These are phyloP conservation scores for Boechera retrofracta DNA, from an alignment of 345 rosid species.

Conservation along the genomic window DNA sequence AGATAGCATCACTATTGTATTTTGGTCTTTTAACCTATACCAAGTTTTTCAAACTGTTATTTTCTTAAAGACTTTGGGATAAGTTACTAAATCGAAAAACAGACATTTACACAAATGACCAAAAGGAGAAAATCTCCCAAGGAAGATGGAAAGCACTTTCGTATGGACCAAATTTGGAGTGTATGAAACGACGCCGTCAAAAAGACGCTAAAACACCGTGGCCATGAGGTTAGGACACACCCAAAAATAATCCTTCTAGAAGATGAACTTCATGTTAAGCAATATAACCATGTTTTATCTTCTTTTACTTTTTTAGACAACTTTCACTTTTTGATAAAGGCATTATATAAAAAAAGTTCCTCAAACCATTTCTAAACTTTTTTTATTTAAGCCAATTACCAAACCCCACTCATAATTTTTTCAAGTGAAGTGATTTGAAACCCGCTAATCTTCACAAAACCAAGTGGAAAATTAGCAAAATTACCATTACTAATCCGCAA, in stretches of 20 bases:
- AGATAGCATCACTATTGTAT: no score
- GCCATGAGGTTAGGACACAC: conserved; percentile 22
- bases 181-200: conserved; percentile 14
- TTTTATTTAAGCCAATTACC: background rate
- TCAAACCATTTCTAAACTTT: background rate
- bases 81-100: background rate
- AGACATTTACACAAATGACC: background rate
- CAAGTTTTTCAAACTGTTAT: no score
- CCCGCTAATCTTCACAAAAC: conserved; percentile 10
- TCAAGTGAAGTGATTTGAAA: background rate
- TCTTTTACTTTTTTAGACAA: no score
- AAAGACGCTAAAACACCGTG: background rate
- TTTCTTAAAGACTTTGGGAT: background rate
- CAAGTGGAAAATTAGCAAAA: conserved; percentile 5
- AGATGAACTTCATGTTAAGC: conserved; percentile 1
- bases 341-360: background rate
- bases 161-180: background rate
- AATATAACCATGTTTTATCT: background rate
- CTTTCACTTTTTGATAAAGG: background rate
- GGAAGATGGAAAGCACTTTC: conserved; percentile 22
- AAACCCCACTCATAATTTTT: background rate
- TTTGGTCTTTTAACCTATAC: no score
- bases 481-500: background rate
- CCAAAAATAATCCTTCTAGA: conserved; percentile 6
- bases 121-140: background rate